Percentiles rank a stretch among this genome's conserved stretches.
Evolutionary conservation across 441 rosid genomes (phyloP).

Genomic region (Breynia disticha): DNA sequence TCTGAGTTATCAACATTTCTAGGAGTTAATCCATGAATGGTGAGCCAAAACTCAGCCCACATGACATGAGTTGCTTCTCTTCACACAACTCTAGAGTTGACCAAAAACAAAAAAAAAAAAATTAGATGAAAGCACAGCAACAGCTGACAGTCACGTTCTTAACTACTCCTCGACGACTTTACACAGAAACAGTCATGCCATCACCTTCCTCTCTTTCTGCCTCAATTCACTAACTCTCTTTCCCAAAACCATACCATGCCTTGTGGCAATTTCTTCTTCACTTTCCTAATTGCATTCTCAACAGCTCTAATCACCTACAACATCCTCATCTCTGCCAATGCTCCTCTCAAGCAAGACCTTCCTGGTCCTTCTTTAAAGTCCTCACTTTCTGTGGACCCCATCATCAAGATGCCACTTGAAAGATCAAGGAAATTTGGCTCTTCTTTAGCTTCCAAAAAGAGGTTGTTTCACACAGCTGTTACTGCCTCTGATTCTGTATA

Average conservation of each 20-base stretch:
- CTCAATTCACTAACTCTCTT: background rate
- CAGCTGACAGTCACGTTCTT: background rate
- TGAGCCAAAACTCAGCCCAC: too few species aligned
- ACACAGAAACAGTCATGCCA: background rate
- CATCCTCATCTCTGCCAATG: conserved; percentile 78
- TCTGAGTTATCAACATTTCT: too few species aligned
- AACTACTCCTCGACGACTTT: conserved; percentile 2
- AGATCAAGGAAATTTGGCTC: conserved; percentile 23
- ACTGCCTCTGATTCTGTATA: conserved; percentile 88
- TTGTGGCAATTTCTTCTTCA: conserved; percentile 62
- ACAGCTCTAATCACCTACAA: conserved; percentile 89
- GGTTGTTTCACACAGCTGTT: conserved; percentile 88
- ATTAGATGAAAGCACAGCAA: background rate
- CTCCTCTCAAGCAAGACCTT: conserved; percentile 73
- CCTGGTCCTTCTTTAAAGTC: conserved; percentile 48
- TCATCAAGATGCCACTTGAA: conserved; percentile 57
- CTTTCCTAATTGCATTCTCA: conserved; percentile 56
- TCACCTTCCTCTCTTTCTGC: background rate
- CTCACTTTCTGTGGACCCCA: conserved; percentile 34
- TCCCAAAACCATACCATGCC: conserved; percentile 35
- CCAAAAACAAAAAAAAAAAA: background rate
- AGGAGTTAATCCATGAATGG: too few species aligned
- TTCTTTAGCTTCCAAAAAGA: conserved; percentile 8
- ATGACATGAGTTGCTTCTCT: too few species aligned
- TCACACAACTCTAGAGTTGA: background rate